Conservation (phyloP, 225 moss, liverwort and hornwort species). For the Climacium dendroides region DNA sequence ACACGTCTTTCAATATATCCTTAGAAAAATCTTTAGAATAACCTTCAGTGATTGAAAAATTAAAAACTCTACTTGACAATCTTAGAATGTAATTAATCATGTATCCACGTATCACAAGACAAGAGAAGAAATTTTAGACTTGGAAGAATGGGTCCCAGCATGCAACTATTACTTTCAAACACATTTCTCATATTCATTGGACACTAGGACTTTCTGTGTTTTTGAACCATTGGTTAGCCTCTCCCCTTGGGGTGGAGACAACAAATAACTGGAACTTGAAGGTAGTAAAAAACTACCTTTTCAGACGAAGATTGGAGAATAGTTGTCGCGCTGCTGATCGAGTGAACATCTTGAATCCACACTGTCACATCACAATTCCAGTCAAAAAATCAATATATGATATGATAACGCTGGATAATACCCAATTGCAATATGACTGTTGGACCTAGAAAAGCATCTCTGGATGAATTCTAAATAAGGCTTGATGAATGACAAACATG, state of each 20-base stretch:
- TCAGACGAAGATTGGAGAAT: conserved; percentile 76
- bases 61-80: not conserved
- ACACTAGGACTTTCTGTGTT: not conserved
- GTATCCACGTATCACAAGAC: not conserved
- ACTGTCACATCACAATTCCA: conserved; percentile 25
- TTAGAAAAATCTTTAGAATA: not conserved
- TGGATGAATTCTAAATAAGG: not conserved
- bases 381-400: not conserved
- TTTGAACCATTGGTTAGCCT: not conserved
- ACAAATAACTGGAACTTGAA: not conserved
- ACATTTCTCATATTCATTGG: not conserved
- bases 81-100: not conserved
- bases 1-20: not conserved
- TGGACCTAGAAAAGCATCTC: not conserved
- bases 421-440: not conserved
- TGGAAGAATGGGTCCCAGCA: not conserved
- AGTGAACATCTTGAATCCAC: conserved; percentile 99
- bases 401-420: not conserved
- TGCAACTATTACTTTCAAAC: not conserved
- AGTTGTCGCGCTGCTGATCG: conserved; percentile 77
- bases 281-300: conserved; percentile 16
- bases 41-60: not conserved
- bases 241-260: not conserved
- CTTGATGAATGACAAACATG: not conserved
- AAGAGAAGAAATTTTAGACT: not conserved